These are phyloP conservation scores for Wickerhamiella lipophila DNA, from an alignment of 805 yeast genomes.

Conservation along the genomic window DNA sequence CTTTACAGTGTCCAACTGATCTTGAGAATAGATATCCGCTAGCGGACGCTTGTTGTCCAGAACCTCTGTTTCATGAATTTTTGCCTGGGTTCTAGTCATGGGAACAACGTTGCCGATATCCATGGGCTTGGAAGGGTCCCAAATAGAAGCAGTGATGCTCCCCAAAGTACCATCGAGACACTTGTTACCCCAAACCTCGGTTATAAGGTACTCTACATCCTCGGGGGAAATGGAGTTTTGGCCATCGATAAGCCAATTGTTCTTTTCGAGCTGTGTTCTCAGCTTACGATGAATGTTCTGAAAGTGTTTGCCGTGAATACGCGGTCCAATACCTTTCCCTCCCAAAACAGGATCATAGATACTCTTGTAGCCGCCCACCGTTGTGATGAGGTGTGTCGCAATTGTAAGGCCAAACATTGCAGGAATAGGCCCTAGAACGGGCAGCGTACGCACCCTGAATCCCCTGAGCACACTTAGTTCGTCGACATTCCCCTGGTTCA, in stretches of 20 bases:
- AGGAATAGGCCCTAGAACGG: conserved; percentile 95
- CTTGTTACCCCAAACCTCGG: conserved; percentile 87
- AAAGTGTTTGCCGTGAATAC: conserved; percentile 71
- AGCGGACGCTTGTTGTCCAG: conserved; percentile 53
- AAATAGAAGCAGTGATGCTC: conserved; percentile 63
- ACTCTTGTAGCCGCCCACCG: conserved; percentile 68
- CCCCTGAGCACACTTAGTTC: conserved; percentile 77
- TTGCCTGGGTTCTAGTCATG: conserved; percentile 81
- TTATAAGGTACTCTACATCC: conserved; percentile 74
- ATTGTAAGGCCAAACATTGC: conserved; percentile 88
- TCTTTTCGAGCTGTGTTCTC: conserved; percentile 75
- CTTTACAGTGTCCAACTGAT: conserved; percentile 42
- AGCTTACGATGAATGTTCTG: conserved; percentile 72
- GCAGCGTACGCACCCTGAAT: conserved; percentile 87
- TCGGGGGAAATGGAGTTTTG: conserved; percentile 49
- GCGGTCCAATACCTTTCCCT: conserved; percentile 75
- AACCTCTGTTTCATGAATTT: conserved; percentile 61
- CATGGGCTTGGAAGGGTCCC: conserved; percentile 61
- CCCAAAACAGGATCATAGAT: conserved; percentile 33
- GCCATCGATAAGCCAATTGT: conserved; percentile 53
- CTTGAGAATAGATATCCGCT: conserved; percentile 49
- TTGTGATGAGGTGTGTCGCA: conserved; percentile 69
- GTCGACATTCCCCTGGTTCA: conserved; percentile 68
- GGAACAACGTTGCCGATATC: conserved; percentile 70
- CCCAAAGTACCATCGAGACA: conserved; percentile 79